Evolutionary conservation across 2,329 filamentous ascomycete species (phyloP).

Genomic region (Talaromyces amestolkiae): DNA sequence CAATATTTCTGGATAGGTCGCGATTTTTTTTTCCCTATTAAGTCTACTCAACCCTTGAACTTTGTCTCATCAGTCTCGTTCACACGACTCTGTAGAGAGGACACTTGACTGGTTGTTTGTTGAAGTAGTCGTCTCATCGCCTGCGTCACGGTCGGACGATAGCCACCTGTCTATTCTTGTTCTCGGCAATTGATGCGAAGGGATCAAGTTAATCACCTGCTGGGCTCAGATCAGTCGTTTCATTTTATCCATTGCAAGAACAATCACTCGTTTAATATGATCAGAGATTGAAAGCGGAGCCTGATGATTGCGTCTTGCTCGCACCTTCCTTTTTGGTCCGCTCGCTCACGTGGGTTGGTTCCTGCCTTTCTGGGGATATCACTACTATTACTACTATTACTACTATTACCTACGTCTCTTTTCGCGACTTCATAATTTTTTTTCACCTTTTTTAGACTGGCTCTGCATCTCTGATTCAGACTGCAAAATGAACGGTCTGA

Average conservation of each 20-base stretch:
- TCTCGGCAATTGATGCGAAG: not conserved
- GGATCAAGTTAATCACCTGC: not conserved
- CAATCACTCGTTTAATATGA: not conserved
- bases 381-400: too few relatives aligned
- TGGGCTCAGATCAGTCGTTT: not conserved
- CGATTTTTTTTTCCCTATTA: slow-evolving; percentile 57
- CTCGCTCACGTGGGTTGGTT: not conserved
- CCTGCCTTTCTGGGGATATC: not conserved
- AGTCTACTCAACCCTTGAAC: slow-evolving; percentile 67
- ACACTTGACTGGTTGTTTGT: slow-evolving; percentile 59
- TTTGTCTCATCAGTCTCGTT: slow-evolving; percentile 70
- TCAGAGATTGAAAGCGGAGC: not conserved
- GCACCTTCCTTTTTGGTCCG: slow-evolving; percentile 5
- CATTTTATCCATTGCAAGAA: not conserved
- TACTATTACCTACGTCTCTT: not conserved
- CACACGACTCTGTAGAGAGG: slow-evolving; percentile 67
- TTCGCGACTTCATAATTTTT: too few relatives aligned
- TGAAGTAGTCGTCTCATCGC: too few relatives aligned
- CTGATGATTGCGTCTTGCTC: not conserved
- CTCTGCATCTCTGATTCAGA: not conserved
- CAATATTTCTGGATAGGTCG: too few relatives aligned
- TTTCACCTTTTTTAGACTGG: too few relatives aligned
- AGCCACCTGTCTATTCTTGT: not conserved
- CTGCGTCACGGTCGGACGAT: too few relatives aligned
- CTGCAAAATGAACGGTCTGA: not conserved